phyloP scores from a whole-genome alignment of 2,329 filamentous ascomycete species.

The Cryphonectria japonica region DNA sequence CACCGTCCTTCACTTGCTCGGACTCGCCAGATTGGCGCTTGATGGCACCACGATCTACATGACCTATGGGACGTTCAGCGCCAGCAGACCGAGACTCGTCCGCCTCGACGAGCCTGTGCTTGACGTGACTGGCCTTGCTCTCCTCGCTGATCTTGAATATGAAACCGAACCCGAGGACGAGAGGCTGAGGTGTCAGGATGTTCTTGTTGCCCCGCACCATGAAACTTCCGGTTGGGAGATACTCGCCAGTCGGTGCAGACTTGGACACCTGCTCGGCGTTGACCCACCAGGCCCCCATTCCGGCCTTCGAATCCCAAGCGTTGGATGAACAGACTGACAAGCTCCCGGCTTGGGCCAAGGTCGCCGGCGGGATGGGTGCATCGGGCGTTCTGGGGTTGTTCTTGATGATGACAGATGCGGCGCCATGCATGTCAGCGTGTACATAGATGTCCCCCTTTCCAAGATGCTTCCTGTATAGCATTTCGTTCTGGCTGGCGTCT shows the following conservation, averaged over 20 bases:
- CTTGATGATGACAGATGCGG: slow-evolving; percentile 85
- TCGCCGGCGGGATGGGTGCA: slow-evolving; percentile 88
- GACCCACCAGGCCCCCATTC: slow-evolving; percentile 97
- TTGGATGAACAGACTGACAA: slow-evolving; percentile 82
- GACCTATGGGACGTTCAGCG: not conserved
- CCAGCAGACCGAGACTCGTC: not conserved
- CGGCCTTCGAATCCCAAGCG: slow-evolving; percentile 95
- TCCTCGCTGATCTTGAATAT: slow-evolving; percentile 89
- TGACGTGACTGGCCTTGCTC: slow-evolving; percentile 79
- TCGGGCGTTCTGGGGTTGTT: slow-evolving; percentile 79
- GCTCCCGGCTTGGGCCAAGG: slow-evolving; percentile 85
- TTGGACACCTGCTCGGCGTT: slow-evolving; percentile 89
- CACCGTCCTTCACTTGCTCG: slow-evolving; percentile 34
- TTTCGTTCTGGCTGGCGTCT: slow-evolving; percentile 87
- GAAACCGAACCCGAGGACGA: slow-evolving; percentile 85
- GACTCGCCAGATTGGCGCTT: slow-evolving; percentile 28
- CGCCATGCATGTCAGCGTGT: slow-evolving; percentile 85
- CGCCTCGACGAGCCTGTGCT: slow-evolving; percentile 59
- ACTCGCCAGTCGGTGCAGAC: slow-evolving; percentile 77
- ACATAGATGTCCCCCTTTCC: slow-evolving; percentile 91
- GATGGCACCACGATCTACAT: slow-evolving; percentile 15
- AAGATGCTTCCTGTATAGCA: slow-evolving; percentile 84
- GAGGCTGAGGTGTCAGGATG: slow-evolving; percentile 82
- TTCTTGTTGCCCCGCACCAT: slow-evolving; percentile 87
- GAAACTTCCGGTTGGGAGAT: slow-evolving; percentile 77